Conservation (phyloP, 768 basidiomycete genomes). For the Scleroderma citrinum region DNA sequence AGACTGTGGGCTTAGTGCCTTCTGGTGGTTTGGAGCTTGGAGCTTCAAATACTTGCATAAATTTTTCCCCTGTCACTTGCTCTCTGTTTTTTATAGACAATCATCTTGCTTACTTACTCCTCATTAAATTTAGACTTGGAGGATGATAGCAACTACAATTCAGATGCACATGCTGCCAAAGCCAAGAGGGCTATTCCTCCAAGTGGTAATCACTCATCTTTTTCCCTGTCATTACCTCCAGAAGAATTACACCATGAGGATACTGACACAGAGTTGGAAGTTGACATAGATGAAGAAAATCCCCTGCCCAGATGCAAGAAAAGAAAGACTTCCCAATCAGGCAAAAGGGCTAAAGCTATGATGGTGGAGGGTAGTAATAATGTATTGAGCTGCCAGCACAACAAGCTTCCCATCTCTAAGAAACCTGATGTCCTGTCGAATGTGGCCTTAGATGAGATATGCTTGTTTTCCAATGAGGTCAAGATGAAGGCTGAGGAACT, state of each 20-base stretch:
- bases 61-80: neutral
- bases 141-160: neutral
- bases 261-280: neutral
- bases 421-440: neutral
- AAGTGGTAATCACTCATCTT: neutral
- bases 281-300: no score
- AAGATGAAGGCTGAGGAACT: neutral
- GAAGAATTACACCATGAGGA: neutral
- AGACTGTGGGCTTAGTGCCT: neutral
- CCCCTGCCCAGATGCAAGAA: neutral
- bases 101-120: neutral
- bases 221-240: neutral
- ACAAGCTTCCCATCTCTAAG: neutral
- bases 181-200: no score
- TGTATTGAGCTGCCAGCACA: no score
- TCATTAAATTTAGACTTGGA: neutral
- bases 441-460: neutral
- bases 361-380: neutral
- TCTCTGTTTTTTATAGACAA: neutral
- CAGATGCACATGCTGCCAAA: neutral
- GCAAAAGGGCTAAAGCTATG: neutral
- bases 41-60: neutral
- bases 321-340: neutral
- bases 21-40: neutral
- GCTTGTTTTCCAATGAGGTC: neutral